These are phyloP conservation scores for Aspergillus tanneri DNA, from an alignment of 2,329 filamentous ascomycete species.

Conservation along the genomic window DNA sequence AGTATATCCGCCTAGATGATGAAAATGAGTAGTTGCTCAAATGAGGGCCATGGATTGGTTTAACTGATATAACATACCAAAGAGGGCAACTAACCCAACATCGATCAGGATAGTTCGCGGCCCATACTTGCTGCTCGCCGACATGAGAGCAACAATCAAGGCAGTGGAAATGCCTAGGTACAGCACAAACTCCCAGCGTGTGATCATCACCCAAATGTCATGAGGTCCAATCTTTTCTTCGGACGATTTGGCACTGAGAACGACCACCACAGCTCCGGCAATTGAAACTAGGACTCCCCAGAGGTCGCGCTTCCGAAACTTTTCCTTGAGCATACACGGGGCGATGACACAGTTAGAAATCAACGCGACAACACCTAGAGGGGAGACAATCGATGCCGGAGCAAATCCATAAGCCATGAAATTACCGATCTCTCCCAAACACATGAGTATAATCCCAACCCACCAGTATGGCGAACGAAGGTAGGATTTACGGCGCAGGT, in stretches of 20 bases:
- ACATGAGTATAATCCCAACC: slow-evolving; percentile 89
- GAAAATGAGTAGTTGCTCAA: slow-evolving; percentile 17
- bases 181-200: slow-evolving; percentile 82
- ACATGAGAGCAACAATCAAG: slow-evolving; percentile 75
- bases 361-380: slow-evolving; percentile 91
- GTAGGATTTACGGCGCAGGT: slow-evolving; percentile 65
- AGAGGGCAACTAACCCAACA: slow-evolving; percentile 86
- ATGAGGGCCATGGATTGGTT: neutral
- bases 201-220: slow-evolving; percentile 87
- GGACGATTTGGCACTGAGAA: slow-evolving; percentile 82
- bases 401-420: slow-evolving; percentile 98
- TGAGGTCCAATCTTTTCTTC: slow-evolving; percentile 89
- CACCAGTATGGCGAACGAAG: slow-evolving; percentile 94
- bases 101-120: slow-evolving; percentile 85
- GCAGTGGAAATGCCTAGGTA: slow-evolving; percentile 76
- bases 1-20: slow-evolving; percentile 79
- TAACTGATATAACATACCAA: slow-evolving; percentile 59
- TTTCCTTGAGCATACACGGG: slow-evolving; percentile 88
- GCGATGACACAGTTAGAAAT: slow-evolving; percentile 97
- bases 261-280: slow-evolving; percentile 84
- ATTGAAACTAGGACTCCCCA: slow-evolving; percentile 86
- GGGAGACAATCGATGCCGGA: slow-evolving; percentile 94
- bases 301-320: slow-evolving; percentile 79
- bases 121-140: slow-evolving; percentile 80
- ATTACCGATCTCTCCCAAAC: slow-evolving; percentile 88